Evolutionary conservation across 2,329 filamentous ascomycete genomes (phyloP), one percentile per base, ranked within the genome.

Genomic region (Aureobasidium subglaciale): DNA sequence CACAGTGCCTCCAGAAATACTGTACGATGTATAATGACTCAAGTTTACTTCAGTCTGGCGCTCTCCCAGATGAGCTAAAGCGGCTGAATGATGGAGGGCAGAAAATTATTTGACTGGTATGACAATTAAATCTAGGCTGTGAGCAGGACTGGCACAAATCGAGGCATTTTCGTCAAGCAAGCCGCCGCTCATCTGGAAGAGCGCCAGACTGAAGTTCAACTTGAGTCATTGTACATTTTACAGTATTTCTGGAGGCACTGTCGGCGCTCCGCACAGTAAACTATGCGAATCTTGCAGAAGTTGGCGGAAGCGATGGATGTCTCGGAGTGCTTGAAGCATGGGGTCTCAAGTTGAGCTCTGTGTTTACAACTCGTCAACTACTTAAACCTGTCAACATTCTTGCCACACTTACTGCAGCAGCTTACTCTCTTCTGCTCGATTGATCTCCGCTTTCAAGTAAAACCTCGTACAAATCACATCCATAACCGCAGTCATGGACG

Each of bases 401-500:
- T 34, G 25, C 15, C 7, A 27, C 27, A 37, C 8, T 20, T n/a
- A 27, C 30, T n/a, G 24, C 15, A 27, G 22, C 22, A 16, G 18
- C 24, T 29, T 29, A 20, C 25, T 10, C 6, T n/a, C n/a, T 13
- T 16, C 29, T 15, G 9, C 9, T 15, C 32, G 22, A 20, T 25
- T 8, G n/a, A 38, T 38, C 8, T 10, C n/a, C n/a, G 22, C 27
- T 10, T 10, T 32, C 24, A n/a, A 24, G 8, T 7, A 16, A 11
- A 34, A 35, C 30, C 18, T 34, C n/a, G n/a, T 30, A 25, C 4
- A 1, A 8, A 24, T 8, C 24, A 25, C n/a, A n/a, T n/a, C n/a
- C n/a, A n/a, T 18, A 34, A 5, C 9, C 46, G 34, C 52, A 15
- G 29, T 16, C 46, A 68, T 68, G 66, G 66, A 67, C 32, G 59